These are phyloP conservation scores for Pneumocystis wakefieldiae DNA, from an alignment of 1,139 yeast species.

Conservation along the genomic window DNA sequence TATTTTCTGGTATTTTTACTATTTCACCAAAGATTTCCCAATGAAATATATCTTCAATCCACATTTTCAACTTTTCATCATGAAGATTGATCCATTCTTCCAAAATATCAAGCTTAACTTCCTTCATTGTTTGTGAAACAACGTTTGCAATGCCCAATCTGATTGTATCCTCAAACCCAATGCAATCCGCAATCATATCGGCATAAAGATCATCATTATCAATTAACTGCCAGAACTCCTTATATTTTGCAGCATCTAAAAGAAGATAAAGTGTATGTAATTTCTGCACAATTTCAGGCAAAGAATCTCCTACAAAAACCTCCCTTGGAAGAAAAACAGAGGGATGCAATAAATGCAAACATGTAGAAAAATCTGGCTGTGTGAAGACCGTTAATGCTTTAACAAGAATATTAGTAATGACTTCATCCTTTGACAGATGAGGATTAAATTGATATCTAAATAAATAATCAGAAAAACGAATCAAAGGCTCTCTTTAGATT, in stretches of 20 bases:
- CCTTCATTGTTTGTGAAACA: constrained; percentile 15
- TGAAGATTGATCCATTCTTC: constrained; percentile 24
- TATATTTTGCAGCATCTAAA: constrained; percentile 26
- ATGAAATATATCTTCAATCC: constrained; percentile 22
- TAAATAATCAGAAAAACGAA: not conserved
- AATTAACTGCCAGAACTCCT: constrained; percentile 27
- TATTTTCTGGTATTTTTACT: constrained; percentile 21
- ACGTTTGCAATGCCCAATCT: constrained; percentile 24
- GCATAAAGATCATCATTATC: constrained; percentile 24
- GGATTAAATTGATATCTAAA: constrained; percentile 24
- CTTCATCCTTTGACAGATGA: constrained; percentile 28
- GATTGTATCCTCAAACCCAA: constrained; percentile 24
- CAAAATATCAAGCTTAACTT: constrained; percentile 22
- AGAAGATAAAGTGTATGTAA: constrained; percentile 26
- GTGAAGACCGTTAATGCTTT: constrained; percentile 31
- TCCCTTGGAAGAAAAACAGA: constrained; percentile 22
- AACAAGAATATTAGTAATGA: constrained; percentile 28
- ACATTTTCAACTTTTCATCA: constrained; percentile 22
- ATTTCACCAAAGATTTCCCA: constrained; percentile 22
- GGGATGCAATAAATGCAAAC: constrained; percentile 33
- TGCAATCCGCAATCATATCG: constrained; percentile 25
- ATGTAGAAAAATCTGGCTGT: constrained; percentile 31
- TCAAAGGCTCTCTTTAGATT: not conserved
- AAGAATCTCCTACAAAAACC: constrained; percentile 16
- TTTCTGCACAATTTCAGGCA: constrained; percentile 26